Evolutionary conservation across 768 basidiomycete genomes (phyloP).

Genomic region (Hericium erinaceus): DNA sequence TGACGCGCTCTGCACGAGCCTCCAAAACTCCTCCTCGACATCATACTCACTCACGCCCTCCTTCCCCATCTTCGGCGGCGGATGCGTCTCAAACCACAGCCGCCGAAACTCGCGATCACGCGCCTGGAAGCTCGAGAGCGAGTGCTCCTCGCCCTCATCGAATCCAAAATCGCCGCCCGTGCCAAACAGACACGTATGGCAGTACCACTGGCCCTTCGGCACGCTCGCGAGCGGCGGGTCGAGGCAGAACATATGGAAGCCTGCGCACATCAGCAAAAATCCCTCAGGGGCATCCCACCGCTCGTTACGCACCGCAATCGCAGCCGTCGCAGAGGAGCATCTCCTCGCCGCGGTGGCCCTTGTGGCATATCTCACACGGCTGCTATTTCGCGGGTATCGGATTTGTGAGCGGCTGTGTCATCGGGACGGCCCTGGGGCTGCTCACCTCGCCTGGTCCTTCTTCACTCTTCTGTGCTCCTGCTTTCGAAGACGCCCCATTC

Average conservation of each 20-base stretch:
- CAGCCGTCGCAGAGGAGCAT: constrained; percentile 91
- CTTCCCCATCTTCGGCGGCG: constrained; percentile 23
- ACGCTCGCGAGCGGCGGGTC: constrained; percentile 81
- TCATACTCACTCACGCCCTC: constrained; percentile 75
- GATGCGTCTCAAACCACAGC: constrained; percentile 80
- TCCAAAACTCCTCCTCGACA: constrained; percentile 94
- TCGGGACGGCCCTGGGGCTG: background rate
- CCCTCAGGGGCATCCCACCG: background rate
- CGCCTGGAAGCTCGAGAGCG: constrained; percentile 83
- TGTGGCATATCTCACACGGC: constrained; percentile 90
- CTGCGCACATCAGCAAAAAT: constrained; percentile 28
- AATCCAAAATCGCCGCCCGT: constrained; percentile 97
- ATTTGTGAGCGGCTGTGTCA: no score
- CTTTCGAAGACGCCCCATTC: background rate
- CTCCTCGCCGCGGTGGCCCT: constrained; percentile 79
- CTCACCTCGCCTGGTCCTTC: background rate
- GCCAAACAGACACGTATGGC: constrained; percentile 81
- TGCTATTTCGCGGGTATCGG: constrained; percentile 31
- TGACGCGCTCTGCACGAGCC: constrained; percentile 77
- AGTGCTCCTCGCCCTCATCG: constrained; percentile 96
- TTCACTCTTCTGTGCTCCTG: background rate
- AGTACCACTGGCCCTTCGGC: constrained; percentile 95
- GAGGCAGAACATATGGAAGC: constrained; percentile 96
- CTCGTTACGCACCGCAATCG: constrained; percentile 50
- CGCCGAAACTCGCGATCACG: constrained; percentile 84